These are phyloP conservation scores for Limonium bicolor DNA, from an alignment of 148 eudicot genomes.

Conservation along the genomic window DNA sequence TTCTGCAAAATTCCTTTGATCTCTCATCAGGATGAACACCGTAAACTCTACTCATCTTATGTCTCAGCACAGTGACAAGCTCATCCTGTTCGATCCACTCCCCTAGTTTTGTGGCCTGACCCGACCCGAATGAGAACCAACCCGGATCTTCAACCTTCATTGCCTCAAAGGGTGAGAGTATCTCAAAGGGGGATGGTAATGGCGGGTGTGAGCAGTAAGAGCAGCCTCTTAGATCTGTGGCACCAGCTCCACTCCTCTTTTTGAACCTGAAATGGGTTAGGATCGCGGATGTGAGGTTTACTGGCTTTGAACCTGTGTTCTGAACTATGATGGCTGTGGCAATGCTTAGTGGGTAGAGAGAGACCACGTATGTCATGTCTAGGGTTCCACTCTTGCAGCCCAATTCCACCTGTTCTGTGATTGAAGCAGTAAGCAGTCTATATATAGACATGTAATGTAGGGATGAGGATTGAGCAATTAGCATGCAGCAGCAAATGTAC, in stretches of 20 bases:
- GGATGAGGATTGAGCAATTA: not conserved
- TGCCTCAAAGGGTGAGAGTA: conserved; percentile 64
- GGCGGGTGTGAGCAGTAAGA: conserved; percentile 73
- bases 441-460: not conserved
- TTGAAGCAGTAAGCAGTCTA: too few species aligned
- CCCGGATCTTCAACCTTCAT: conserved; percentile 67
- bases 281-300: conserved; percentile 43
- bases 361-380: conserved; percentile 54
- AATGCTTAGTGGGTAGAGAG: conserved; percentile 64
- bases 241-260: conserved; percentile 40
- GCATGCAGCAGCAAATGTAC: not conserved
- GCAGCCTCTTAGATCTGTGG: conserved; percentile 56
- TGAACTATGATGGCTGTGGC: conserved; percentile 77
- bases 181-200: conserved; percentile 52
- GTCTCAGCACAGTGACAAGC: conserved; percentile 51
- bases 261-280: conserved; percentile 51
- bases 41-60: conserved; percentile 79
- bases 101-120: conserved; percentile 52
- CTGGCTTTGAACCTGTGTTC: conserved; percentile 57
- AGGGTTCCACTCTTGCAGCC: conserved; percentile 52
- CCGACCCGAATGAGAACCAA: conserved; percentile 45
- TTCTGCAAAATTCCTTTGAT: conserved; percentile 38
- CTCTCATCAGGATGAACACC: conserved; percentile 54
- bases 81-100: conserved; percentile 48
- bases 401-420: conserved; percentile 83